Conservation (phyloP, 1,139 yeast genomes). For the Pneumocystis oryctolagi region DNA sequence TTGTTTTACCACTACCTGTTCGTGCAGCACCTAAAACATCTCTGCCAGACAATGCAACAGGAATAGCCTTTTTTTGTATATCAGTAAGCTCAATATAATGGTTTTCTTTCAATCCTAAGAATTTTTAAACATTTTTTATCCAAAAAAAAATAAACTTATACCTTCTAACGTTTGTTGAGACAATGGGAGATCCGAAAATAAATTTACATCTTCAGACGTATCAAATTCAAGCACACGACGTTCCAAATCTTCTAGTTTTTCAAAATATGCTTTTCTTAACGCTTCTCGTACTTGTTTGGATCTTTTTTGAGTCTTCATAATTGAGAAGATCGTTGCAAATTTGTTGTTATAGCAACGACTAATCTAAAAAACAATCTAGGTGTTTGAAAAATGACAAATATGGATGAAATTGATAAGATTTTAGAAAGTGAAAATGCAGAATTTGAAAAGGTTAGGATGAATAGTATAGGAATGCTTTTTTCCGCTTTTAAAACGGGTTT, state of each 20-base stretch:
- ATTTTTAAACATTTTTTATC: slow-evolving; percentile 34
- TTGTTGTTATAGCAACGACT: not conserved
- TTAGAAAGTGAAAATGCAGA: slow-evolving; percentile 1
- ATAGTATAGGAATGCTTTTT: not conserved
- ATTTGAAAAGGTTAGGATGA: not conserved
- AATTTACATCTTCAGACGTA: slow-evolving; percentile 8
- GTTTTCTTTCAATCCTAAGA: slow-evolving; percentile 52
- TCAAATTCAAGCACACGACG: not conserved
- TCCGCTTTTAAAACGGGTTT: not conserved
- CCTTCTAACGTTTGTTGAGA: slow-evolving; percentile 36
- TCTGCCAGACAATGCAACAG: slow-evolving; percentile 59
- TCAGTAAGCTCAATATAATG: slow-evolving; percentile 65
- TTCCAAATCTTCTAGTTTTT: not conserved
- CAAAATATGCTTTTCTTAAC: not conserved
- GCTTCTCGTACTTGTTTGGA: slow-evolving; percentile 1
- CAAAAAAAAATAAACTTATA: slow-evolving; percentile 39
- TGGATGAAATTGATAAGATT: not conserved
- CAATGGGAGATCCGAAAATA: slow-evolving; percentile 52
- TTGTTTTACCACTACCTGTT: slow-evolving; percentile 93
- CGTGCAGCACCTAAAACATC: slow-evolving; percentile 88
- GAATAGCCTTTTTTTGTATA: slow-evolving; percentile 68
- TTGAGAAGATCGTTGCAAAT: not conserved
- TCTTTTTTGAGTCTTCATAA: not conserved
- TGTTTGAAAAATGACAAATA: not conserved
- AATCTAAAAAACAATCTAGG: not conserved